Conservation (phyloP, 176 grass and related monocot genomes). For the Dactylis glomerata region DNA sequence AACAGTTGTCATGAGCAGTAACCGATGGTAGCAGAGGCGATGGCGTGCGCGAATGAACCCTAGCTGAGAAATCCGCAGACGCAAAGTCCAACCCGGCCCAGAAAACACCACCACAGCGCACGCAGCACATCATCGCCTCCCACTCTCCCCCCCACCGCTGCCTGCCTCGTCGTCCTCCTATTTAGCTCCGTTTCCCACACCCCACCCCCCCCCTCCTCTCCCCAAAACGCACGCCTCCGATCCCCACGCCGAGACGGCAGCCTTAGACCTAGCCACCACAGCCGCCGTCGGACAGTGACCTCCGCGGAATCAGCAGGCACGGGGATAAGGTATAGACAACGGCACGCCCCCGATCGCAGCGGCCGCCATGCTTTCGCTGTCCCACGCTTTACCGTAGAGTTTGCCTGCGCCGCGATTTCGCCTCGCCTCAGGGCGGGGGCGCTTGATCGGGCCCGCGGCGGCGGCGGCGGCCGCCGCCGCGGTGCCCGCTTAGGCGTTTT, state of each 20-base stretch:
- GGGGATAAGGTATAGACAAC: constrained; percentile 20
- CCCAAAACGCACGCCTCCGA: constrained; percentile 21
- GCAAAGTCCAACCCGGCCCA: constrained; percentile 20
- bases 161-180: neutral
- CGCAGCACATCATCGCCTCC: neutral
- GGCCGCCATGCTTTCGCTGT: neutral
- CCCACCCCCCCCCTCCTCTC: neutral
- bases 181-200: constrained; percentile 6
- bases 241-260: constrained; percentile 15
- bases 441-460: constrained; percentile 14
- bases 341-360: neutral
- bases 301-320: constrained; percentile 9
- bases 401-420: neutral
- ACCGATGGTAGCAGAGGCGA: neutral
- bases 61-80: neutral
- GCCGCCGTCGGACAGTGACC: constrained; percentile 7
- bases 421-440: neutral
- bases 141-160: neutral
- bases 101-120: neutral
- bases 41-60: neutral
- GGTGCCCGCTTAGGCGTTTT: neutral
- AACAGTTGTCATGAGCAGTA: neutral
- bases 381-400: neutral
- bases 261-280: constrained; percentile 24
- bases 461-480: neutral